Evolutionary conservation across 2,329 filamentous ascomycete species (phyloP).

Genomic region (Apiospora koreana): DNA sequence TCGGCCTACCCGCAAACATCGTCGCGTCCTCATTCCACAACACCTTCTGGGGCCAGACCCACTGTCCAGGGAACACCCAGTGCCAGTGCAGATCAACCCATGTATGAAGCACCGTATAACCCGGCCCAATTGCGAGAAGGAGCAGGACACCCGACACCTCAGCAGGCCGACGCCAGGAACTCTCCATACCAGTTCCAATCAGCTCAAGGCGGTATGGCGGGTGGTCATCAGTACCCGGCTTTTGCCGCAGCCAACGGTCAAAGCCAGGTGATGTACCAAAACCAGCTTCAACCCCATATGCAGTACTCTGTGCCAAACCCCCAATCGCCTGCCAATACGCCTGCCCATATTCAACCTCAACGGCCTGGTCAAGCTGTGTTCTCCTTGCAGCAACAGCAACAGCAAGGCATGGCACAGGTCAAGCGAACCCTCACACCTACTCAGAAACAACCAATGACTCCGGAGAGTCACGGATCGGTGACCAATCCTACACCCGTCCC

Average conservation of each 20-base stretch:
- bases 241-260: background rate
- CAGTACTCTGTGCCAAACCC: slow-evolving; percentile 20
- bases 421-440: background rate
- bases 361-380: background rate
- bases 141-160: background rate
- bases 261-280: slow-evolving; percentile 7
- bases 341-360: background rate
- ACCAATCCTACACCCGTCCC: background rate
- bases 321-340: background rate
- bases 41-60: background rate
- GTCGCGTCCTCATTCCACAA: background rate
- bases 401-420: background rate
- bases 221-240: background rate
- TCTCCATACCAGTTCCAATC: background rate
- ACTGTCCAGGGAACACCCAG: background rate
- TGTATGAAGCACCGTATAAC: background rate
- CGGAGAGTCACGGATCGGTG: background rate
- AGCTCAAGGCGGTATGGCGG: background rate
- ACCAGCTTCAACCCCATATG: slow-evolving; percentile 14
- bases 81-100: background rate
- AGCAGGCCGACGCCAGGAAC: background rate
- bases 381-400: background rate
- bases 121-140: background rate
- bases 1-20: background rate
- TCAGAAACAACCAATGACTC: background rate